phyloP scores from a whole-genome alignment of 1,139 yeast genomes.

The Candida buenavistaensis region DNA sequence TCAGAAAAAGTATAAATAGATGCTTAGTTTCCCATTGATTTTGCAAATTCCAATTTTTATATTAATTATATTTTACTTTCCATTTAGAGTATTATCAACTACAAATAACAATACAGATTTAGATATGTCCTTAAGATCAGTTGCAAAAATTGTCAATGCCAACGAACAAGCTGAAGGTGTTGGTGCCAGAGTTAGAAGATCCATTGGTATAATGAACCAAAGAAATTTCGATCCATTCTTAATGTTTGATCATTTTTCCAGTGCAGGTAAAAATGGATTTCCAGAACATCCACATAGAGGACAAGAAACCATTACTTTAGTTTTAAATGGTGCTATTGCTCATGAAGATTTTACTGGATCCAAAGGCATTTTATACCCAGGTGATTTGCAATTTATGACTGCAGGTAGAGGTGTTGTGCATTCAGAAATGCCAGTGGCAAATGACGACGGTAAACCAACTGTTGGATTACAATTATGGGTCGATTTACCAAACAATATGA shows the following conservation, averaged over 20 bases:
- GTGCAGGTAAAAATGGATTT: conserved; percentile 63
- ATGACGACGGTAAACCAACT: conserved; percentile 55
- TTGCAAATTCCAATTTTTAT: conserved; percentile 11
- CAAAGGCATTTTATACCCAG: conserved; percentile 74
- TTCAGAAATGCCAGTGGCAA: conserved; percentile 79
- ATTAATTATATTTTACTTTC: conserved; percentile 8
- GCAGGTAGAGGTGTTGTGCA: conserved; percentile 91
- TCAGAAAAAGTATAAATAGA: conserved; percentile 14
- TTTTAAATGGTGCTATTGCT: conserved; percentile 74
- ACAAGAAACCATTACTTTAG: conserved; percentile 81
- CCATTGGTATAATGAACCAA: conserved; percentile 68
- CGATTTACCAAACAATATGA: conserved; percentile 72
- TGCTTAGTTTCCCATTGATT: conserved; percentile 9
- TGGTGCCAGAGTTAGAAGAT: conserved; percentile 82
- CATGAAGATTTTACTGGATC: conserved; percentile 93
- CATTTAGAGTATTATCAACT: conserved; percentile 6
- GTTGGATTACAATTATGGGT: conserved; percentile 91
- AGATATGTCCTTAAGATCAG: conserved; percentile 38
- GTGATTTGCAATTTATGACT: conserved; percentile 93
- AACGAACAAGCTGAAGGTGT: conserved; percentile 82
- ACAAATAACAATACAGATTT: conserved; percentile 6
- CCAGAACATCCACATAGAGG: conserved; percentile 95
- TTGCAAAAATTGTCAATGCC: conserved; percentile 62
- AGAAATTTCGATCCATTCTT: conserved; percentile 82
- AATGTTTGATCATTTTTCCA: conserved; percentile 74